Conservation (phyloP, 345 rosid genomes). For the Eucalyptus viminalis region DNA sequence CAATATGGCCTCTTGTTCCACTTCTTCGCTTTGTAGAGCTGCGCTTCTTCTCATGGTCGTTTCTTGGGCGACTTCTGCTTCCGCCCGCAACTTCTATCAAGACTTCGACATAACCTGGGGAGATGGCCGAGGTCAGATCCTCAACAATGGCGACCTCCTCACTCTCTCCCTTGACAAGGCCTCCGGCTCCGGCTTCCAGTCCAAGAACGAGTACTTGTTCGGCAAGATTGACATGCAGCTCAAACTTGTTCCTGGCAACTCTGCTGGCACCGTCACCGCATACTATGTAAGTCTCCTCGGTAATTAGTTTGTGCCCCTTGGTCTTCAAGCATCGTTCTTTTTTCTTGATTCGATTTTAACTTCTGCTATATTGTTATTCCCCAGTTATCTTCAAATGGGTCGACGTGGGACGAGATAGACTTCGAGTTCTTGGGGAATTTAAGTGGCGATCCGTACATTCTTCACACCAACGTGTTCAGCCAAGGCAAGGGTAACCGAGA, state of each 20-base stretch:
- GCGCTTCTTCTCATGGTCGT: not conserved
- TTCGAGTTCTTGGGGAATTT: not conserved
- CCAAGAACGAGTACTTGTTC: slow-evolving; percentile 35
- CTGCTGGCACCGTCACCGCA: not conserved
- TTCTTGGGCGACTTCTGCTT: not conserved
- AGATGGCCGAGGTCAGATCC: slow-evolving; percentile 41
- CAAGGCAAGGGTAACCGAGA: not conserved
- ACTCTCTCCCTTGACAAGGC: slow-evolving; percentile 49
- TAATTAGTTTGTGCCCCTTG: not conserved
- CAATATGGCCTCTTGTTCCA: not conserved
- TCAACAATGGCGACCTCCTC: slow-evolving; percentile 45
- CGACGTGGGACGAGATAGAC: not conserved
- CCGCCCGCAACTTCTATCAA: slow-evolving; percentile 22
- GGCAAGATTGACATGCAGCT: slow-evolving; percentile 30
- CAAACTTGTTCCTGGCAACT: not conserved
- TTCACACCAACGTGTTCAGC: not conserved
- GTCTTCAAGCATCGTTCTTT: not conserved
- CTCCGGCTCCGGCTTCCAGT: slow-evolving; percentile 66
- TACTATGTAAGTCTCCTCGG: not conserved
- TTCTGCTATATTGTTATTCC: not conserved
- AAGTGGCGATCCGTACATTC: not conserved
- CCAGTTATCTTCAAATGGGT: not conserved
- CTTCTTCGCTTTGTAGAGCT: not conserved
- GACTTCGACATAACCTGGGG: slow-evolving; percentile 52
- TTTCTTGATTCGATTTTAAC: not conserved